Evolutionary conservation across 805 yeast genomes (phyloP).

Genomic region (Maudiozyma pseudohumilis): DNA sequence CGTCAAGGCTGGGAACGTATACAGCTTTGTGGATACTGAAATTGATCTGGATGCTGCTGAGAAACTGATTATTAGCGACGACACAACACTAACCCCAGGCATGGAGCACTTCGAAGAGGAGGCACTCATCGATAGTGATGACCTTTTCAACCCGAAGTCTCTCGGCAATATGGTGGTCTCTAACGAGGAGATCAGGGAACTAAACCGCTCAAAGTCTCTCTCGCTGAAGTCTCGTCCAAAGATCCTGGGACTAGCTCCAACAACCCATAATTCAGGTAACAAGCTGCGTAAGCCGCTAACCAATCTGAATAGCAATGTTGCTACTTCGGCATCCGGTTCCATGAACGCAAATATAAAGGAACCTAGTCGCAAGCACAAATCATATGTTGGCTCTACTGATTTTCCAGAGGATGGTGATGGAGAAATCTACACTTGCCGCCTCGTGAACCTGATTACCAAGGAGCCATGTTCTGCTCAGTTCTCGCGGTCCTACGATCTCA

Average conservation of each 20-base stretch:
- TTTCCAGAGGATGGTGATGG: background rate
- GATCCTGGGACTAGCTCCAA: background rate
- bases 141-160: constrained; percentile 13
- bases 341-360: background rate
- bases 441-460: constrained; percentile 19
- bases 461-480: constrained; percentile 38
- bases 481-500: constrained; percentile 88
- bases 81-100: background rate
- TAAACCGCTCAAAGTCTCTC: constrained; percentile 8
- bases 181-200: constrained; percentile 6
- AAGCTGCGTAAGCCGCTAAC: constrained; percentile 6
- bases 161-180: constrained; percentile 5
- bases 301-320: constrained; percentile 5
- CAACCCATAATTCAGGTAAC: background rate
- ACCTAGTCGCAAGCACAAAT: background rate
- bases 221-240: constrained; percentile 6
- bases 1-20: background rate
- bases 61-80: background rate
- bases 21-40: constrained; percentile 2
- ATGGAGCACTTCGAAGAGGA: constrained; percentile 2
- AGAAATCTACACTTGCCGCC: constrained; percentile 11
- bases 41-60: background rate
- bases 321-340: background rate
- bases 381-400: background rate
- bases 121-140: constrained; percentile 12